These are phyloP conservation scores for Penicillium sp. DNA, from an alignment of 2,329 filamentous ascomycete genomes.

Conservation along the genomic window DNA sequence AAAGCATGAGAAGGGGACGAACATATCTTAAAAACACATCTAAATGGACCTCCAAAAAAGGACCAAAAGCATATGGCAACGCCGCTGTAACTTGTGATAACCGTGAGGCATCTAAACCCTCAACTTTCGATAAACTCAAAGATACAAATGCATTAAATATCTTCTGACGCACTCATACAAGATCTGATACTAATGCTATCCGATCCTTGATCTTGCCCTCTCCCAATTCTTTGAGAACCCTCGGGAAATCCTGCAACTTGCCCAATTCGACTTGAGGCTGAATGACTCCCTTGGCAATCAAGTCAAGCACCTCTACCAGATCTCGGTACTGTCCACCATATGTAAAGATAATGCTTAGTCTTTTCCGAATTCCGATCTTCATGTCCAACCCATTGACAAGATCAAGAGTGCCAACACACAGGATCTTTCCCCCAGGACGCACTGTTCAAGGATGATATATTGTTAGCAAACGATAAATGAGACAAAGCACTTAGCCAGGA, in stretches of 20 bases:
- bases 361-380: constrained; percentile 47
- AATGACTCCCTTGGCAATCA: constrained; percentile 31
- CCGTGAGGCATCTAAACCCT: no score
- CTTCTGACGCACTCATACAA: not conserved
- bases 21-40: not conserved
- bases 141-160: not conserved
- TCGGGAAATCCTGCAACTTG: constrained; percentile 35
- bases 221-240: constrained; percentile 36
- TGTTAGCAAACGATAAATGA: no score
- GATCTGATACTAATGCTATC: constrained; percentile 12
- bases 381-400: constrained; percentile 45
- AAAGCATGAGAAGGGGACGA: not conserved
- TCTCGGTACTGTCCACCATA: constrained; percentile 47
- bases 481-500: no score
- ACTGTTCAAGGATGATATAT: not conserved
- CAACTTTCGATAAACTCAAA: not conserved
- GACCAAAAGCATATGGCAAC: no score
- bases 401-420: constrained; percentile 39
- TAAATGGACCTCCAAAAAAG: no score
- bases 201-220: constrained; percentile 37
- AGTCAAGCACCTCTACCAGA: constrained; percentile 27
- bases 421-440: not conserved
- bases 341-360: constrained; percentile 45
- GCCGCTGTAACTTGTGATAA: no score
- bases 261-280: constrained; percentile 37